Base-by-base conservation (phyloP, 192 early-diverging fungal genomes). In the Oehlia diaphana region DNA sequence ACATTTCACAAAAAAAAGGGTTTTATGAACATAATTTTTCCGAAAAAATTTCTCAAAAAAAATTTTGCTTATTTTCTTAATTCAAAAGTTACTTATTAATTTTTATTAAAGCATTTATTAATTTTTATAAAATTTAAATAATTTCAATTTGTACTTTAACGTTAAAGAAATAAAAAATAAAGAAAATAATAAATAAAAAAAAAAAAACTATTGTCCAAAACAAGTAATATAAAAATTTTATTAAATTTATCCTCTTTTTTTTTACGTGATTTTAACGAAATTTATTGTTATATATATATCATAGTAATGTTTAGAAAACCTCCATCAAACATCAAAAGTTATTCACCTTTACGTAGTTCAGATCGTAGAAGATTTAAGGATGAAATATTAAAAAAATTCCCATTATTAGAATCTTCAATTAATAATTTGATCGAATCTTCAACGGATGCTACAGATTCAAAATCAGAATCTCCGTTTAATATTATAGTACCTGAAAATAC, bases 261-360 rank as follows among this genome's bases (percentile, higher is more conserved):
- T 58, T 58, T 4, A 58, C 16, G 13, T 58, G 5, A 58, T 42
- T 42, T 42, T 42, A 42, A 42, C 39, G 39, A 58, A 19, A 19
- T 4, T 58, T 58, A 5, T 58, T 33, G 14, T 33, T 10, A 35
- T n/a, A 14, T 14, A 31, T 31, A 16, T 66, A 14, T 66, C 1
- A 3, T 13, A 74, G 42, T 2, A 31, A 94, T 94, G 93, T 94
- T 94, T 81, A 94, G 93, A 76, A 95, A 94, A 81, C 91, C 92
- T 0, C 82, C 91, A 63, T 82, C 89, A 12, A 86, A 82, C 21
- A 82, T 92, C 49, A 96, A 96, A 79, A 81, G 89, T 13, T 93
- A 90, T 80, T 89, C 91, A 37, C 82, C 88, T 35, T 80, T 95
- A 31, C 87, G 93, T 9, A 89, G 88, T 14, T 93, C 92, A 33